Percentiles rank a stretch among this genome's conserved stretches.
phyloP scores from a whole-genome alignment of 495 filamentous ascomycete species.

The Oleoguttula mirabilis region DNA sequence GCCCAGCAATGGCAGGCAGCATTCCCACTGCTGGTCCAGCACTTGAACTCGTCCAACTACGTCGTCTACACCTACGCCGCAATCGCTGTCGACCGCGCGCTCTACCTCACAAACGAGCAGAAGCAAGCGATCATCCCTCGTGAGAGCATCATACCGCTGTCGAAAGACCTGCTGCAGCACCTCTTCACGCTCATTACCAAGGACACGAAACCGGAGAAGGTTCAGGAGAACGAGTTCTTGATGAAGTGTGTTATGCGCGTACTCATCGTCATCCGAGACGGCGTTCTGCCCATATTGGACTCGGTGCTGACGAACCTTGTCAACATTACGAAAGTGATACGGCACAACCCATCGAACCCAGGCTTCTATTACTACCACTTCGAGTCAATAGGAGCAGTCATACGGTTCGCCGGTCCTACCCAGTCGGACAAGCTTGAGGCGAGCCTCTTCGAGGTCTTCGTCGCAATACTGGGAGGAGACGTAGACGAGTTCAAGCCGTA shows the following conservation, averaged over 20 bases:
- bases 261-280: slow-evolving; percentile 78
- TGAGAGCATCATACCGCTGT: slow-evolving; percentile 58
- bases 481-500: slow-evolving; percentile 93
- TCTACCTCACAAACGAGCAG: slow-evolving; percentile 63
- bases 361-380: slow-evolving; percentile 98
- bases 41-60: slow-evolving; percentile 74
- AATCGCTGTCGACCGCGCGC: slow-evolving; percentile 79
- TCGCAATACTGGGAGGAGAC: slow-evolving; percentile 60
- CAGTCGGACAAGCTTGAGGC: slow-evolving; percentile 63
- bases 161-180: slow-evolving; percentile 77
- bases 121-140: slow-evolving; percentile 64
- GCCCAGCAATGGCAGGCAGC: slow-evolving; percentile 78
- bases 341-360: slow-evolving; percentile 89
- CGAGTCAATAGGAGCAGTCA: slow-evolving; percentile 88
- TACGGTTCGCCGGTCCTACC: slow-evolving; percentile 59
- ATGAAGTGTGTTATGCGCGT: slow-evolving; percentile 98
- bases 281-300: slow-evolving; percentile 56
- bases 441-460: slow-evolving; percentile 65
- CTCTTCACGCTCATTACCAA: slow-evolving; percentile 84
- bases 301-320: slow-evolving; percentile 64
- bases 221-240: slow-evolving; percentile 97
- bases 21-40: slow-evolving; percentile 79
- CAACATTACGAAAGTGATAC: slow-evolving; percentile 76
- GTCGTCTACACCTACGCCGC: slow-evolving; percentile 96
- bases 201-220: slow-evolving; percentile 69